Conservation (phyloP, 495 filamentous ascomycete genomes). For the Penicillium pancosmium region DNA sequence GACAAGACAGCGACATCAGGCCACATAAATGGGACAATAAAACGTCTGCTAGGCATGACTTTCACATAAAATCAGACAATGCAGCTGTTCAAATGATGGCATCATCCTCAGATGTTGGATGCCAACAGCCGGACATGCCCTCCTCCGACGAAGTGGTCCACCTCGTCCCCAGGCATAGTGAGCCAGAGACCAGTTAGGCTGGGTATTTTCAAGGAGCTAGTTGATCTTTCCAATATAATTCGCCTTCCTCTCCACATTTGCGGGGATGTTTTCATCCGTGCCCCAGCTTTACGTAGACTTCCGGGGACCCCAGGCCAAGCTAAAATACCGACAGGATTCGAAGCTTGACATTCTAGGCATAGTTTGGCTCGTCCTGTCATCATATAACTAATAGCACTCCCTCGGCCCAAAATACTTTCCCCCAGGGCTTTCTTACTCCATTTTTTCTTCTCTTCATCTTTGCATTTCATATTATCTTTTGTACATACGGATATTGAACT, state of each 20-base stretch:
- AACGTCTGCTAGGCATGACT: too few relatives aligned
- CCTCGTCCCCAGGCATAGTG: neutral
- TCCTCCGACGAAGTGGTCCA: conserved; percentile 6
- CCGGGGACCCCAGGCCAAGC: conserved; percentile 18
- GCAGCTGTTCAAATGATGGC: too few relatives aligned
- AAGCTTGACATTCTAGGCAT: conserved; percentile 1
- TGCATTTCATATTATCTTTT: neutral
- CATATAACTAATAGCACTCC: neutral
- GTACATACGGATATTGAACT: neutral
- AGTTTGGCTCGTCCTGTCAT: neutral
- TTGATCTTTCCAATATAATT: neutral
- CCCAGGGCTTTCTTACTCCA: neutral
- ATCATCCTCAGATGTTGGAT: too few relatives aligned
- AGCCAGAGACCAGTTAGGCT: neutral
- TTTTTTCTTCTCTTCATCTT: neutral
- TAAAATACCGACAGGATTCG: neutral
- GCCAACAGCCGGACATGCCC: conserved; percentile 4
- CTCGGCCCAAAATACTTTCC: neutral
- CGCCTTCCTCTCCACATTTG: conserved; percentile 8
- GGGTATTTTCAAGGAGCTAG: neutral
- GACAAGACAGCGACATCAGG: too few relatives aligned
- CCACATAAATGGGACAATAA: too few relatives aligned
- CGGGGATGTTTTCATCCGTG: conserved; percentile 16
- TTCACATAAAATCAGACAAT: neutral
- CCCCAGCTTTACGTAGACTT: conserved; percentile 10